Evolutionary conservation across 2,329 filamentous ascomycete genomes (phyloP).

Genomic region (Pseudodiploospora longispora): DNA sequence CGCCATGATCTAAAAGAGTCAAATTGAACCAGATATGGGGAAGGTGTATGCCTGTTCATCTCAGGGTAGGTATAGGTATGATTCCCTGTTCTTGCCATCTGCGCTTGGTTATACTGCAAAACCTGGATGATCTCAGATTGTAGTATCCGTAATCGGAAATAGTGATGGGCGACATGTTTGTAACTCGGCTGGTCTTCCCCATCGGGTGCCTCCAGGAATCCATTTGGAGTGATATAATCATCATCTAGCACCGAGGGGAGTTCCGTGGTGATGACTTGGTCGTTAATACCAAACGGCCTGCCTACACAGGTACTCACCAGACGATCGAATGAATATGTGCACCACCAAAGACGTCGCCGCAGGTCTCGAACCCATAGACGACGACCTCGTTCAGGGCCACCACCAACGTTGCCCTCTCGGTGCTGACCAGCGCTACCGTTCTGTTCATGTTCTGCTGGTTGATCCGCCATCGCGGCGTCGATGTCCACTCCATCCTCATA

Average conservation of each 20-base stretch:
- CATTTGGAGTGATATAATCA: slow-evolving; percentile 72
- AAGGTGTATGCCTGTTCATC: slow-evolving; percentile 71
- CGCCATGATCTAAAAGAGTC: slow-evolving; percentile 85
- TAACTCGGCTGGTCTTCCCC: slow-evolving; percentile 65
- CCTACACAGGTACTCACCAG: slow-evolving; percentile 92
- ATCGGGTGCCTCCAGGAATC: slow-evolving; percentile 55
- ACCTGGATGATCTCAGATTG: slow-evolving; percentile 96
- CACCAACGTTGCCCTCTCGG: slow-evolving; percentile 17
- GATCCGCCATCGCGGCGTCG: slow-evolving; percentile 49
- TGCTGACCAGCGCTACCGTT: slow-evolving; percentile 22
- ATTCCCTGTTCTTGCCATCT: slow-evolving; percentile 60
- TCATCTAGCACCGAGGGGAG: slow-evolving; percentile 88
- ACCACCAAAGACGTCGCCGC: slow-evolving; percentile 88
- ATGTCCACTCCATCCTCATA: slow-evolving; percentile 75
- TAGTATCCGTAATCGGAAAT: slow-evolving; percentile 77
- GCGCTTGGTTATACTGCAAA: slow-evolving; percentile 82
- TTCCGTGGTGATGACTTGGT: slow-evolving; percentile 91
- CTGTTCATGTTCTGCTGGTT: slow-evolving; percentile 24
- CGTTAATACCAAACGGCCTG: slow-evolving; percentile 87
- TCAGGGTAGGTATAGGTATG: slow-evolving; percentile 59
- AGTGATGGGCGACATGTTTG: slow-evolving; percentile 86
- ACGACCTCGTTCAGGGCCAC: slow-evolving; percentile 49
- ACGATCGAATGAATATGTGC: slow-evolving; percentile 90
- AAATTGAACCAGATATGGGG: slow-evolving; percentile 77
- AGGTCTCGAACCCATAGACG: slow-evolving; percentile 82